A percentile compares a stretch with the other conserved stretches of the same genome.
phyloP scores from a whole-genome alignment of 768 basidiomycete genomes.

The Artomyces pyxidatus region DNA sequence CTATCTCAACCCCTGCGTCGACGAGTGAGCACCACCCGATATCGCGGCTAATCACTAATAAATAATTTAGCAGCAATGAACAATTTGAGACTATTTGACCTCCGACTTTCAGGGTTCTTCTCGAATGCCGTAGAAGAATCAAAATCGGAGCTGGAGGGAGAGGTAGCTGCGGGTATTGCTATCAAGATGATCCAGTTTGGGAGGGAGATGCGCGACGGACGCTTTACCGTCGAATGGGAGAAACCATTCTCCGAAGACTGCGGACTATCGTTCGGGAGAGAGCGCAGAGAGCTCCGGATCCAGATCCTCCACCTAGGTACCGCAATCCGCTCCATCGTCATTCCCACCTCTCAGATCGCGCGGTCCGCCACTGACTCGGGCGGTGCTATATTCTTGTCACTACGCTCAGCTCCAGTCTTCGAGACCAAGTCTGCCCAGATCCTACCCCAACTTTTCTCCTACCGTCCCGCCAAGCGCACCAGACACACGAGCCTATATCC shows the following conservation, averaged over 20 bases:
- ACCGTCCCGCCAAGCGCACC: slow-evolving; percentile 19
- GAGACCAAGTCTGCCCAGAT: slow-evolving; percentile 13
- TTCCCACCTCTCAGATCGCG: slow-evolving; percentile 37
- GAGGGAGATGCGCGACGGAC: slow-evolving; percentile 50
- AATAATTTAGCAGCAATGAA: too few species aligned
- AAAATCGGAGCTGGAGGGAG: slow-evolving; percentile 11
- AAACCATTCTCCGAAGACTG: slow-evolving; percentile 20
- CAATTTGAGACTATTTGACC: too few species aligned
- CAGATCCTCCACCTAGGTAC: slow-evolving; percentile 18
- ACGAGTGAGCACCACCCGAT: too few species aligned
- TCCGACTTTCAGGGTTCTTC: slow-evolving; percentile 6
- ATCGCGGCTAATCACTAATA: too few species aligned
- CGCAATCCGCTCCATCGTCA: slow-evolving; percentile 29
- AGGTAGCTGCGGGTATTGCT: slow-evolving; percentile 22
- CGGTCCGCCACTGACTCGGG: slow-evolving; percentile 27
- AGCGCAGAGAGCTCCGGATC: slow-evolving; percentile 43
- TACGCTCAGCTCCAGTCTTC: slow-evolving; percentile 35
- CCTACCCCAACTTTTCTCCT: not conserved
- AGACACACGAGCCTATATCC: slow-evolving; percentile 30
- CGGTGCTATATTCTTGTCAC: slow-evolving; percentile 35
- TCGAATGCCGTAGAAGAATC: slow-evolving; percentile 1
- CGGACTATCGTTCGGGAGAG: slow-evolving; percentile 28
- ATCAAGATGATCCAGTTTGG: slow-evolving; percentile 45
- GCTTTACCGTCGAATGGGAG: slow-evolving; percentile 55
- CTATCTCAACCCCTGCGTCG: too few species aligned